Conservation (phyloP, 2,329 filamentous ascomycete genomes). For the Colletotrichum lini region DNA sequence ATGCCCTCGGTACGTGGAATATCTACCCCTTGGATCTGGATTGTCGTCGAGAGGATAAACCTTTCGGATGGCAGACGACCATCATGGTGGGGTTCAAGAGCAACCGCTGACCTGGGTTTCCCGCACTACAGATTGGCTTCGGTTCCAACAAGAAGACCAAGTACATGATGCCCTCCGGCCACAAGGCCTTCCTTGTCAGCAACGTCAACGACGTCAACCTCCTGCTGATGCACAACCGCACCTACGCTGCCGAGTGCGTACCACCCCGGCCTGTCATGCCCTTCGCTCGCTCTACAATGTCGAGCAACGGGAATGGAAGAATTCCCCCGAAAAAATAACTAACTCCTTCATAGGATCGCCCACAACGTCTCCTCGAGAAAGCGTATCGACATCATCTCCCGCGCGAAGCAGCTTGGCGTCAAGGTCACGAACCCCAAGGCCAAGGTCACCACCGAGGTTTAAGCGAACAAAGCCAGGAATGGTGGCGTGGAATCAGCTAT, state of each 20-base stretch:
- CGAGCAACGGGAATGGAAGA: neutral
- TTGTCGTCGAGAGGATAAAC: conserved; percentile 30
- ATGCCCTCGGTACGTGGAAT: conserved; percentile 93
- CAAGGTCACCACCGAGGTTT: conserved; percentile 96
- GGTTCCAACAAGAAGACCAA: conserved; percentile 99
- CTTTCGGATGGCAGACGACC: conserved; percentile 39
- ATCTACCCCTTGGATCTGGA: neutral
- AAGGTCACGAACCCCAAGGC: conserved; percentile 99
- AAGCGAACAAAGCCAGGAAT: conserved; percentile 53
- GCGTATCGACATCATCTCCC: conserved; percentile 96
- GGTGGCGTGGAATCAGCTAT: conserved; percentile 30
- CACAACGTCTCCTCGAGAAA: conserved; percentile 98
- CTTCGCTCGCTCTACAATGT: neutral
- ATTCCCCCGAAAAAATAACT: conserved; percentile 5
- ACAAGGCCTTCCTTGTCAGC: conserved; percentile 99
- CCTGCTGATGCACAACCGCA: conserved; percentile 99
- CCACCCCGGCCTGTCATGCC: neutral
- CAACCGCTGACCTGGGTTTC: conserved; percentile 26
- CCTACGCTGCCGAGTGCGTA: conserved; percentile 97
- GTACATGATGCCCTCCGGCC: conserved; percentile 98
- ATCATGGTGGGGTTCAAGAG: neutral
- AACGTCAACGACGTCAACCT: conserved; percentile 97
- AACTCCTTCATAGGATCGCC: conserved; percentile 80
- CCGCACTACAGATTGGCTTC: conserved; percentile 85
- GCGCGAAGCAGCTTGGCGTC: conserved; percentile 97